Conservation (phyloP, 1,284 basidiomycete genomes). For the Moesziomyces aphidis region DNA sequence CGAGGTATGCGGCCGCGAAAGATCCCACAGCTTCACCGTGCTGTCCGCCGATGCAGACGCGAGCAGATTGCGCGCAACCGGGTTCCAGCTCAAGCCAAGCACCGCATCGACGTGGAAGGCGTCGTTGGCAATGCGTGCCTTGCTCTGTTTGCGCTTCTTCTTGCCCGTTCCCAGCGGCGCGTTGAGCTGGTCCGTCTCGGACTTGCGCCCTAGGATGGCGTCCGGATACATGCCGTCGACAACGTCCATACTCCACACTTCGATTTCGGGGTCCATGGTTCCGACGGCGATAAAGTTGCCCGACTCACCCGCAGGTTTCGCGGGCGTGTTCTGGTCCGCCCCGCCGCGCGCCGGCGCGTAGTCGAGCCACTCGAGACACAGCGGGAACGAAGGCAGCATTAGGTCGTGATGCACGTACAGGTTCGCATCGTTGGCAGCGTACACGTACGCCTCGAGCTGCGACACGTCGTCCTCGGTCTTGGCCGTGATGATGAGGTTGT, state of each 20-base stretch:
- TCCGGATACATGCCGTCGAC: conserved; percentile 95
- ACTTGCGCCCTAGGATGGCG: conserved; percentile 87
- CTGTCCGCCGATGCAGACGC: conserved; percentile 92
- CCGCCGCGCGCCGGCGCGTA: conserved; percentile 76
- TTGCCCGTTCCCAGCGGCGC: conserved; percentile 64
- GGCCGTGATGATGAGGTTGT: conserved; percentile 91
- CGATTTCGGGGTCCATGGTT: conserved; percentile 96
- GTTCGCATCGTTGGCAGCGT: conserved; percentile 71
- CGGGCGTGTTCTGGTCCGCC: conserved; percentile 36
- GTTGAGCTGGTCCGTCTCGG: conserved; percentile 50
- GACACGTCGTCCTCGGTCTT: conserved; percentile 98
- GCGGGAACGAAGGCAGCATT: conserved; percentile 95
- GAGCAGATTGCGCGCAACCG: conserved; percentile 85
- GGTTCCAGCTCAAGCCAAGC: conserved; percentile 91
- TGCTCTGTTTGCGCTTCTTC: conserved; percentile 83
- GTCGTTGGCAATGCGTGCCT: conserved; percentile 76
- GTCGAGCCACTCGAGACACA: conserved; percentile 99
- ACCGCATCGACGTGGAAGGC: conserved; percentile 93
- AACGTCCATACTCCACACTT: conserved; percentile 96
- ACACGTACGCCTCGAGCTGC: conserved; percentile 78
- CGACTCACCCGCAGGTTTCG: conserved; percentile 68
- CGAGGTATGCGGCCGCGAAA: conserved; percentile 76
- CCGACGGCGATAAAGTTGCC: conserved; percentile 97
- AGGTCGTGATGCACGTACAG: conserved; percentile 98
- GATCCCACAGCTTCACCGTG: conserved; percentile 98